These are phyloP conservation scores for Pseudopithomyces chartarum DNA, from an alignment of 2,329 filamentous ascomycete genomes.

Conservation along the genomic window DNA sequence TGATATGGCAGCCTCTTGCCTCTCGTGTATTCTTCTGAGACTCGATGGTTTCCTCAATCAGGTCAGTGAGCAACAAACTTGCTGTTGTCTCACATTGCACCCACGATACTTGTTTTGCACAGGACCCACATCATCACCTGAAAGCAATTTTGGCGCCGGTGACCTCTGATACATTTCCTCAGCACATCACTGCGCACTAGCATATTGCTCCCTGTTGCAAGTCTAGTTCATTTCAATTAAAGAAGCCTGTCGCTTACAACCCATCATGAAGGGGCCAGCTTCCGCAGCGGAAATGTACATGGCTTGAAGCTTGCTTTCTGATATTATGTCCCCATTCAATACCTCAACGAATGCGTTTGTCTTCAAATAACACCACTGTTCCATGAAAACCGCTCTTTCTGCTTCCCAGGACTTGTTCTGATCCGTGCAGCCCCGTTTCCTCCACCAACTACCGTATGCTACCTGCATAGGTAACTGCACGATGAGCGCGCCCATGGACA, in stretches of 20 bases:
- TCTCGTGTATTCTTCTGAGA: too few species aligned
- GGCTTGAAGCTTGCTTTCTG: background rate
- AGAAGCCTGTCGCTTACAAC: background rate
- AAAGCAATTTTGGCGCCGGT: too few species aligned
- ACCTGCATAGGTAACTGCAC: constrained; percentile 12
- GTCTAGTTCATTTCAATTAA: background rate
- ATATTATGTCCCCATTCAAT: background rate
- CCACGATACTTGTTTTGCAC: too few species aligned
- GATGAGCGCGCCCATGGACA: constrained; percentile 6
- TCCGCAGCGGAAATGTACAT: background rate
- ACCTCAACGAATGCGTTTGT: background rate
- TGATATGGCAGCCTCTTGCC: too few species aligned
- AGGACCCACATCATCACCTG: too few species aligned
- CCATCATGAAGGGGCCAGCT: background rate
- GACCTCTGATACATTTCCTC: background rate
- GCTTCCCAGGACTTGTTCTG: background rate
- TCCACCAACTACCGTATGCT: constrained; percentile 14
- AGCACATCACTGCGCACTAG: background rate
- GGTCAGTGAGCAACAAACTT: too few species aligned
- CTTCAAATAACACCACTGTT: background rate
- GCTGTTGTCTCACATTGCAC: too few species aligned
- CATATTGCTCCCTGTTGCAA: background rate
- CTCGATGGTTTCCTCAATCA: too few species aligned
- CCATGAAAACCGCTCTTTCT: background rate
- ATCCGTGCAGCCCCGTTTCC: background rate